Conservation (phyloP, 148 eudicot genomes). For the Bassia scoparia region DNA sequence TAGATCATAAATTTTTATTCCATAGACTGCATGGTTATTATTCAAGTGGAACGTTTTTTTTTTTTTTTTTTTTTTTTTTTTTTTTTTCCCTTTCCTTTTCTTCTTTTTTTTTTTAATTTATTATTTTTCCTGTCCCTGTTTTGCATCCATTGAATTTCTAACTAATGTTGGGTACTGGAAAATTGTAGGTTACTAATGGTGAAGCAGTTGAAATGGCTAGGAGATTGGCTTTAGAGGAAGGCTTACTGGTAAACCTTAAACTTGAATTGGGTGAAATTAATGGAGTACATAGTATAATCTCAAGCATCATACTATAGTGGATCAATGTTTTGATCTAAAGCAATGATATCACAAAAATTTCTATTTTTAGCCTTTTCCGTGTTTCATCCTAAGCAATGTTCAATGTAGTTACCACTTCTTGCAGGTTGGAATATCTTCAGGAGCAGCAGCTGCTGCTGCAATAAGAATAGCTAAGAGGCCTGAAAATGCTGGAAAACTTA, state of each 20-base stretch:
- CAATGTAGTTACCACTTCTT: neutral
- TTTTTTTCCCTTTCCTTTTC: neutral
- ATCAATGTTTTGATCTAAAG: too few relatives aligned
- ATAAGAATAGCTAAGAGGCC: slow-evolving; percentile 52
- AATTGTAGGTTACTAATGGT: slow-evolving; percentile 45
- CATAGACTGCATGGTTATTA: too few relatives aligned
- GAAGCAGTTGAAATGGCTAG: slow-evolving; percentile 74
- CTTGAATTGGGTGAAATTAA: neutral
- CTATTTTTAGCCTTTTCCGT: neutral
- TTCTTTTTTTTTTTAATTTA: neutral
- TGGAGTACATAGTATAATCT: neutral
- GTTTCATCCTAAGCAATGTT: neutral
- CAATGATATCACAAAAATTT: neutral
- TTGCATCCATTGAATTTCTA: slow-evolving; percentile 1
- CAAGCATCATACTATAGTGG: too few relatives aligned
- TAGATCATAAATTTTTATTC: too few relatives aligned
- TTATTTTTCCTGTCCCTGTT: neutral
- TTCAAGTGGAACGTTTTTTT: too few relatives aligned
- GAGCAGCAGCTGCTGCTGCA: slow-evolving; percentile 74
- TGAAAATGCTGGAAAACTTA: slow-evolving; percentile 67
- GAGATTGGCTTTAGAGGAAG: slow-evolving; percentile 59
- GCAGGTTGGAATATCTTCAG: slow-evolving; percentile 76
- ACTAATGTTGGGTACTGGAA: neutral
- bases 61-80: neutral
- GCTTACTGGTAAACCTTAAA: slow-evolving; percentile 52